Evolutionary conservation across 2,329 filamentous ascomycete genomes (phyloP).

Genomic region (Phoma sp.): DNA sequence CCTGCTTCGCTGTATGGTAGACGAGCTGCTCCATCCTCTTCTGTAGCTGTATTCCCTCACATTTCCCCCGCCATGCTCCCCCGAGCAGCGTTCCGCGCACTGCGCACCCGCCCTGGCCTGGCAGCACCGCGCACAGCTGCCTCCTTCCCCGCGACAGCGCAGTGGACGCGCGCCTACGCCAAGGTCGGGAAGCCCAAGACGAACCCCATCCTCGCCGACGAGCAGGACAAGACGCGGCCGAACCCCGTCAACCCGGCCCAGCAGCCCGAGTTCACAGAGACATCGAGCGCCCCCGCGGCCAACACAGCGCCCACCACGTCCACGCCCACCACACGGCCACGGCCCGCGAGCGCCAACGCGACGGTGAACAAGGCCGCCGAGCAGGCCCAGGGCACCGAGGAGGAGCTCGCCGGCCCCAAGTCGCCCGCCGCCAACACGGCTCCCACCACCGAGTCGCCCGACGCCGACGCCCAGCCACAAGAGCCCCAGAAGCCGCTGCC

Average conservation of each 20-base stretch:
- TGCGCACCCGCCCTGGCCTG: conserved; percentile 38
- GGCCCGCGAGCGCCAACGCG: conserved; percentile 25
- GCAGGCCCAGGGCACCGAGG: conserved; percentile 31
- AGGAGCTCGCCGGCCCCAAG: conserved; percentile 46
- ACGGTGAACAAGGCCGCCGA: conserved; percentile 26
- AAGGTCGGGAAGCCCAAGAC: conserved; percentile 17
- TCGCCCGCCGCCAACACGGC: conserved; percentile 46
- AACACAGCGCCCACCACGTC: conserved; percentile 27
- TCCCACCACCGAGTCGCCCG: conserved; percentile 48
- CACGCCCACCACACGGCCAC: conserved; percentile 16
- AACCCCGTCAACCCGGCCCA: conserved; percentile 39
- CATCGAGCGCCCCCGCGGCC: conserved; percentile 20
- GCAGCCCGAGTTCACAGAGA: conserved; percentile 45
- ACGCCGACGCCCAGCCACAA: conserved; percentile 37
- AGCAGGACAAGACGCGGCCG: conserved; percentile 30
- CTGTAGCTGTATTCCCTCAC: neutral
- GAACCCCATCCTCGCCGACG: conserved; percentile 36
- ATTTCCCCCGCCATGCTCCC: conserved; percentile 38
- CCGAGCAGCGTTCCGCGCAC: conserved; percentile 43
- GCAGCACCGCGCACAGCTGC: conserved; percentile 33
- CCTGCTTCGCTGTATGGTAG: neutral
- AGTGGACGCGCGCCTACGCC: conserved; percentile 37
- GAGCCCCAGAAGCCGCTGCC: conserved; percentile 73
- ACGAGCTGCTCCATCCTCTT: neutral
- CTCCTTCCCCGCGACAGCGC: conserved; percentile 36